Evolutionary conservation across 352 stramenopile species (phyloP), one percentile per base, ranked within the genome.

Genomic region (Pythium phragmitis): DNA sequence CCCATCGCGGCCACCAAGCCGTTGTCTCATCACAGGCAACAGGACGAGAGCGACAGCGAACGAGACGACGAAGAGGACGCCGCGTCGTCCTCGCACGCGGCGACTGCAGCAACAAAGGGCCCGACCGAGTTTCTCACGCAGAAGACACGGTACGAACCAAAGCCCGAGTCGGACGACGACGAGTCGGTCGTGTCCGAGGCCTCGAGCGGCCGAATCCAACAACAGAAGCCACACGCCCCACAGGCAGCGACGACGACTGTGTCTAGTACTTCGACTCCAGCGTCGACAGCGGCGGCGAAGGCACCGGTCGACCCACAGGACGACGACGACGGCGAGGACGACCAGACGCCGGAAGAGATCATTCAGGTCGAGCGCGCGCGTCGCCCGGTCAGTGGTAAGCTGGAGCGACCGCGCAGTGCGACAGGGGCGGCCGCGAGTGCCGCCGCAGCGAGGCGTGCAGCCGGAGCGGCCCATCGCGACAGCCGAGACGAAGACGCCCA

Each of bases 401-500:
- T 83, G 16, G 67, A 67, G 39, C 79, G 81, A 16, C 76, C 79
- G 0, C 83, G 85, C 47, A 90, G 74, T 67, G 73, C 74, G 16
- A 72, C 65, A 2, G 68, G 67, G 23, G 58, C 65, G 13, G 65
- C 65, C 0, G 65, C 65, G 7, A 68, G 65, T 51, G 60, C 65
- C 7, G 65, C 59, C 0, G 65, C 60, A 0, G 65, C 59, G 42
- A 53, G 65, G 34, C 58, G 65, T 14, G 61, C 37, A 9, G 50
- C 53, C 3, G 53, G 34, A 21, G 54, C 69, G 53, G 53, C 70
- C 72, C 70, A 65, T 58, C 65, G 60, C 16, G 42, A 68, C 17
- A 54, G 30, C 19, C 55, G 57, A 17, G 57, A 70, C 36, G 57
- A 70, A 13, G 50, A 66, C 12, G 13, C 30, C 13, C 57, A 51